These are phyloP conservation scores for Plectosphaerella cucumerina DNA, from an alignment of 2,329 filamentous ascomycete genomes.

Conservation along the genomic window DNA sequence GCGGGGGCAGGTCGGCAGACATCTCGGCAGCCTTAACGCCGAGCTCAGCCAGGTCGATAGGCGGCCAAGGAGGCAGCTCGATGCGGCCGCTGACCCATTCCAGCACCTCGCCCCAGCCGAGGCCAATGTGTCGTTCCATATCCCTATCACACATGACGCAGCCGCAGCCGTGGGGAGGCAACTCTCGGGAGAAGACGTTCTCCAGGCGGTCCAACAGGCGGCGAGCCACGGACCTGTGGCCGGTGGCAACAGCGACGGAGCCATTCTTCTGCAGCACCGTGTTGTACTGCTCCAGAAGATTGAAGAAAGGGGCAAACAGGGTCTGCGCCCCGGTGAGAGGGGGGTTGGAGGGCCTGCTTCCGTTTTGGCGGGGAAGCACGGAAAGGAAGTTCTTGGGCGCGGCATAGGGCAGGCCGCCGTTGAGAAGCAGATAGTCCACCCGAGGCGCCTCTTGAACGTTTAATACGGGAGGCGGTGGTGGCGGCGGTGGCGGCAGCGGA, in stretches of 20 bases:
- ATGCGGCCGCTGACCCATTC: conserved; percentile 87
- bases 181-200: conserved; percentile 88
- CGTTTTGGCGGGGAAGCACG: conserved; percentile 54
- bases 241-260: conserved; percentile 90
- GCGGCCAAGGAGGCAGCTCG: conserved; percentile 84
- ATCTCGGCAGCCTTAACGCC: conserved; percentile 54
- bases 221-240: conserved; percentile 90
- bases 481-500: conserved; percentile 44
- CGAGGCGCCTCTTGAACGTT: conserved; percentile 68
- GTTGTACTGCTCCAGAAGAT: conserved; percentile 80
- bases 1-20: conserved; percentile 55
- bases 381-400: conserved; percentile 72
- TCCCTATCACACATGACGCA: conserved; percentile 76
- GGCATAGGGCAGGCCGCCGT: conserved; percentile 72
- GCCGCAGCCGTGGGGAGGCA: conserved; percentile 78
- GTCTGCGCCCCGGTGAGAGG: conserved; percentile 65
- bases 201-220: conserved; percentile 85
- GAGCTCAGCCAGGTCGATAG: conserved; percentile 69
- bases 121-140: conserved; percentile 61
- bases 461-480: conserved; percentile 74
- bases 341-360: conserved; percentile 55
- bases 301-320: conserved; percentile 79
- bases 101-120: conserved; percentile 93
- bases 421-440: conserved; percentile 87
- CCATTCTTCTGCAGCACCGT: conserved; percentile 78